A percentile compares a stretch with the other conserved stretches of the same genome.
Conservation (phyloP, 1,284 basidiomycete genomes). For the Leccinum pallidistipes region DNA sequence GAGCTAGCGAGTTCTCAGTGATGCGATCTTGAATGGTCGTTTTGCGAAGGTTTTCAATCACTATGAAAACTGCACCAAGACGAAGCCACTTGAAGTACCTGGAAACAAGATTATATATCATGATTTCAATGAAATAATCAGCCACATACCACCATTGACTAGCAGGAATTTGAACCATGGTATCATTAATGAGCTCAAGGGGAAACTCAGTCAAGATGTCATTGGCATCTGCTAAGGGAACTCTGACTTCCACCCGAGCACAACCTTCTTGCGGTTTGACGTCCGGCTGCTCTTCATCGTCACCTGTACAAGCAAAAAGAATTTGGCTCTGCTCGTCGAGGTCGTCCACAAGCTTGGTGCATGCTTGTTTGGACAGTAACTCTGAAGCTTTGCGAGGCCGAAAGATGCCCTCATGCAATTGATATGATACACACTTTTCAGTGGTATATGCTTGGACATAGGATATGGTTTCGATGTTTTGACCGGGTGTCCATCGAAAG, state of each 20-base stretch:
- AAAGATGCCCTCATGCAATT: constrained; percentile 12
- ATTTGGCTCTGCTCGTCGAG: constrained; percentile 3
- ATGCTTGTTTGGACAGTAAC: not conserved
- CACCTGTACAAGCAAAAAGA: not conserved
- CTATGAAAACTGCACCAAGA: not conserved
- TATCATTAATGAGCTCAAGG: not conserved
- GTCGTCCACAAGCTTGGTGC: not conserved
- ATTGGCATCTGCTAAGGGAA: not conserved
- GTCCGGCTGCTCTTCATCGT: not conserved
- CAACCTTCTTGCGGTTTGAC: constrained; percentile 5
- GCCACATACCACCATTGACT: constrained; percentile 4
- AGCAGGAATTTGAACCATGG: constrained; percentile 6
- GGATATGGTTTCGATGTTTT: not conserved
- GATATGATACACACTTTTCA: constrained; percentile 14
- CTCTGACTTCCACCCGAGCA: constrained; percentile 5
- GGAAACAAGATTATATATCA: not conserved
- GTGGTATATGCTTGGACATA: constrained; percentile 21
- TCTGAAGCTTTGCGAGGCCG: not conserved
- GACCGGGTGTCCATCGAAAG: constrained; percentile 1
- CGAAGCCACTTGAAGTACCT: constrained; percentile 15
- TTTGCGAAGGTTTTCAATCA: not conserved
- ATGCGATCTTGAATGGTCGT: not conserved
- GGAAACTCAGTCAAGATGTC: not conserved
- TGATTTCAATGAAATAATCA: not conserved
- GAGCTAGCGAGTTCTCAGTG: not conserved